Evolutionary conservation across 2,329 filamentous ascomycete genomes (phyloP), one percentile per base, ranked within the genome.

Genomic region (Trichoderma sp.): DNA sequence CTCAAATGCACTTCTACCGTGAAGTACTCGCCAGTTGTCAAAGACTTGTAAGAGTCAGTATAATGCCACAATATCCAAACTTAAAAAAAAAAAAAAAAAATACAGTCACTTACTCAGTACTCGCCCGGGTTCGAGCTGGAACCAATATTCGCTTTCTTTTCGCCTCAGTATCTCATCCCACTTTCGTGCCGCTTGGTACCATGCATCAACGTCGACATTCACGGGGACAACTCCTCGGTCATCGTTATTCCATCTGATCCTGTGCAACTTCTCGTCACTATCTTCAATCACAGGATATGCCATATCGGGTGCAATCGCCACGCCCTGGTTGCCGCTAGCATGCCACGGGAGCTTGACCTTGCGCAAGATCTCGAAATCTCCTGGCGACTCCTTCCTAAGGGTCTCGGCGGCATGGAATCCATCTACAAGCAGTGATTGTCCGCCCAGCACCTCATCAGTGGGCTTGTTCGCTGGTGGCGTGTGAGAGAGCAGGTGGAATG

Each of bases 21-120:
- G 95, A 72, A 98, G 81, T 37, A 97, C 91, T 68, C 95, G 87
- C 93, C 94, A 97, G 75, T 99, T 98, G 76, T 99, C 92, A 78
- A 99, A 97, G 56, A 98, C 91, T 92, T 17, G 72, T 12, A 10
- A 8, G 22, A 45, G 29, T 64, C 25, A 64, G 60, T 5, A 64
- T 32, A 8, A 17, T 3, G 10, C 4, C 22, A 4, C 7, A 2
- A 32, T 42, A 48, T 13, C 2, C 22, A 13, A 17, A 17, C 9
- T 2, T 5, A 12, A 4, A 7, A 2, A 19, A 8, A n/a, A n/a
- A n/a, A n/a, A n/a, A 37, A 35, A 9, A 29, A 2, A 19, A 8
- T 54, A 4, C 0, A 5, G 34, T 5, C 7, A 53, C 89, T 79
- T 81, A 94, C 92, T 89, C 67, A 97, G 75, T 6, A 93, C 86